Conservation (phyloP, 352 stramenopile genomes). For the Globisporangium paddicum region DNA sequence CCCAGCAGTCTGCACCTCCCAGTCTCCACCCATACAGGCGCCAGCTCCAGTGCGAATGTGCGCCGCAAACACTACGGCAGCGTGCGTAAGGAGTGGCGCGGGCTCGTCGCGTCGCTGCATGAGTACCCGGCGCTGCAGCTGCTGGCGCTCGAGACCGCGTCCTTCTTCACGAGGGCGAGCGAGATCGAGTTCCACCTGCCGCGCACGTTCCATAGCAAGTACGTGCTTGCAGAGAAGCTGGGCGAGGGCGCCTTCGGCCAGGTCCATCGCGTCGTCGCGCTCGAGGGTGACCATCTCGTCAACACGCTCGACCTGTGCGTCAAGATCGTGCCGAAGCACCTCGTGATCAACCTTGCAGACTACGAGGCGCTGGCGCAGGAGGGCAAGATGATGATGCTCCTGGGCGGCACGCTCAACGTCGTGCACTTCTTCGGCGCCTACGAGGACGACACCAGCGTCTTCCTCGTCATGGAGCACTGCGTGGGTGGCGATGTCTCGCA, state of each 20-base stretch:
- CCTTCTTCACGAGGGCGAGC: conserved; percentile 50
- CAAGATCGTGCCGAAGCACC: conserved; percentile 72
- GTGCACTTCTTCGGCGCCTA: conserved; percentile 82
- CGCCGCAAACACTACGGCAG: conserved; percentile 24
- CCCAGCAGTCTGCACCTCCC: background rate
- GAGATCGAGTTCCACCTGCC: conserved; percentile 69
- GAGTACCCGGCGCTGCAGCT: conserved; percentile 42
- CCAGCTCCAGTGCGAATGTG: too few species aligned
- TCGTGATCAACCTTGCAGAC: conserved; percentile 52
- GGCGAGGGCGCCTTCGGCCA: conserved; percentile 68
- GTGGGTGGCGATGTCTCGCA: conserved; percentile 53
- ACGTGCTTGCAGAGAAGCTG: conserved; percentile 44
- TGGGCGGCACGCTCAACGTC: conserved; percentile 75
- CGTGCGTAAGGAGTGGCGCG: conserved; percentile 56
- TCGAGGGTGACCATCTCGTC: conserved; percentile 7
- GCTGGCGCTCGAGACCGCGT: conserved; percentile 45
- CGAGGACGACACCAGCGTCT: conserved; percentile 67
- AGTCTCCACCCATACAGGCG: background rate
- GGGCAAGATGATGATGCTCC: conserved; percentile 67
- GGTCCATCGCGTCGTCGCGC: conserved; percentile 50
- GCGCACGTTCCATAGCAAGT: conserved; percentile 48
- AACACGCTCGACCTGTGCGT: conserved; percentile 56
- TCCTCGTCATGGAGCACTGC: conserved; percentile 79
- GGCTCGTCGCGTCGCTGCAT: conserved; percentile 32
- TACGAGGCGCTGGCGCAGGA: conserved; percentile 67